Evolutionary conservation across 1,139 yeast genomes (phyloP), one percentile per base, ranked within the genome.

Genomic region (Taphrina populina): DNA sequence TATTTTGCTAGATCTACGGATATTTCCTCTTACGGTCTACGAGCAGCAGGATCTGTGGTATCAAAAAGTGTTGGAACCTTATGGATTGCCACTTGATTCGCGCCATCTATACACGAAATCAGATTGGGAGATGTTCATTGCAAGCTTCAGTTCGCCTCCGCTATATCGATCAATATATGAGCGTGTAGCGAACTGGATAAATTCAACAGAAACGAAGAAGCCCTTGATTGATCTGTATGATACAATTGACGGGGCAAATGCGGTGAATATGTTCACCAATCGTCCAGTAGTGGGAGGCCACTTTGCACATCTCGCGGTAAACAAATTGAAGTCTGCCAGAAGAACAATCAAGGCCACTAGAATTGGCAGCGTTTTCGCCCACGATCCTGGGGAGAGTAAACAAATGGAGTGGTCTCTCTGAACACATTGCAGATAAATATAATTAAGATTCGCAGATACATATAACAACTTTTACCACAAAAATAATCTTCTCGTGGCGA

Each of bases 191-290:
- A n/a, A 11, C 11, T 45, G 52, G 52, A 45, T 45, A 30, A 34
- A 45, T 23, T 20, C 11, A 17, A 45, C 52, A 24, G 23, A 8
- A 19, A 47, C 46, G 10, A n/a, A 20, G 21, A 35, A 15, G 13
- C 54, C 54, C 13, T 21, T 47, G 45, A 47, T 36, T 21, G 54
- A 47, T 47, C n/a, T 47, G 8, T 47, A 47, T 20, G 54, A 47
- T 11, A 39, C 54, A n/a, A 17, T 47, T 13, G 30, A 27, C 13
- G 44, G 36, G 10, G n/a, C 26, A 2, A 29, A 30, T 15, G 45
- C 45, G 37, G 29, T 39, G 19, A 43, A 43, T 29, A 26, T 37
- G 45, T 47, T 47, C n/a, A 34, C 34, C 37, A 37, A 35, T 10
- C 24, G 54, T 6, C 54, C 54, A 20, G 54, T 47, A 3, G 54